phyloP scores from a whole-genome alignment of 305 asterid species.

The Fraxinus sp. region DNA sequence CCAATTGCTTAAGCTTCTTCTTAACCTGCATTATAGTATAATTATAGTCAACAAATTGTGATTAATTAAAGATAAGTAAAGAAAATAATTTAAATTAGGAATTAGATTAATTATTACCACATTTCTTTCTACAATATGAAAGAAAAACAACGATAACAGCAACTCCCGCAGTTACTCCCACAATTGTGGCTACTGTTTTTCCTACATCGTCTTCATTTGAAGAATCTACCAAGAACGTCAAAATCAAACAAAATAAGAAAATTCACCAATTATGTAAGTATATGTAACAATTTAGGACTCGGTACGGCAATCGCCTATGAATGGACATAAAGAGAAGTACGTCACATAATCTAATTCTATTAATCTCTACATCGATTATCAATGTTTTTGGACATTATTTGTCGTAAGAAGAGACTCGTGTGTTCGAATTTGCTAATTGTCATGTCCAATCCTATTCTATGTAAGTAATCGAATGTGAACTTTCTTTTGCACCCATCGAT shows the following conservation, averaged over 20 bases:
- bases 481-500: neutral
- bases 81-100: neutral
- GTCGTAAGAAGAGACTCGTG: neutral
- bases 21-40: neutral
- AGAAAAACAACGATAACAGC: conserved; percentile 40
- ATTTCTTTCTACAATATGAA: conserved; percentile 35
- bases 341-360: neutral
- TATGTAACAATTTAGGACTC: neutral
- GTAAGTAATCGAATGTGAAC: neutral
- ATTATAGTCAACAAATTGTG: neutral
- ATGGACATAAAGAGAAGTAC: neutral
- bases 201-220: conserved; percentile 36
- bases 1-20: neutral
- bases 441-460: neutral
- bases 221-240: conserved; percentile 25
- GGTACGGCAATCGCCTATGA: neutral
- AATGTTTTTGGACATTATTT: neutral
- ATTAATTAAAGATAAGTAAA: neutral
- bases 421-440: neutral
- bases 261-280: neutral
- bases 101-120: conserved; percentile 18
- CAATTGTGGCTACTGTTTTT: conserved; percentile 42
- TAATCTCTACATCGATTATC: neutral
- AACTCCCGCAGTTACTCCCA: conserved; percentile 38
- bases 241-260: neutral